These are phyloP conservation scores for Colletotrichum brevisporum DNA, from an alignment of 2,329 filamentous ascomycete genomes.

Conservation along the genomic window DNA sequence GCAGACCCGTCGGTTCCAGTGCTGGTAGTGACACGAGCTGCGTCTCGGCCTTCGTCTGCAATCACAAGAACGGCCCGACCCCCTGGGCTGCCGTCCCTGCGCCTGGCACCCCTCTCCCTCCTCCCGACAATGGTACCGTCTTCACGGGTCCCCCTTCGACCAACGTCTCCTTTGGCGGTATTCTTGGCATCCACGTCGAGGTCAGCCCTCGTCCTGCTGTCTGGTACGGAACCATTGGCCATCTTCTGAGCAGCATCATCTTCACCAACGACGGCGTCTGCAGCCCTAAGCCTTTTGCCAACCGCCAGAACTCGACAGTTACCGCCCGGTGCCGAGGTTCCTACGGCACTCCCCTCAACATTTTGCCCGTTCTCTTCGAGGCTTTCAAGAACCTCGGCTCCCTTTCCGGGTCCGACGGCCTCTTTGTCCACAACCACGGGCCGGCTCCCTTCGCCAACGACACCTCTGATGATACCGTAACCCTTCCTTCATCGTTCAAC, in stretches of 20 bases:
- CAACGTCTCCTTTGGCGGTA: slow-evolving; percentile 13
- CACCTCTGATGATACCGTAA: slow-evolving; percentile 38
- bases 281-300: slow-evolving; percentile 33
- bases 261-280: slow-evolving; percentile 31
- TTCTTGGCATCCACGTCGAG: slow-evolving; percentile 20
- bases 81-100: slow-evolving; percentile 19
- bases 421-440: slow-evolving; percentile 26
- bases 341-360: slow-evolving; percentile 31
- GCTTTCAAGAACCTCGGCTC: slow-evolving; percentile 40
- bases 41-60: slow-evolving; percentile 59
- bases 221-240: slow-evolving; percentile 34
- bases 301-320: slow-evolving; percentile 36
- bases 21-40: slow-evolving; percentile 56
- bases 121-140: slow-evolving; percentile 14
- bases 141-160: neutral
- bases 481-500: slow-evolving; percentile 30
- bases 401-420: slow-evolving; percentile 20
- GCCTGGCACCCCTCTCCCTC: neutral
- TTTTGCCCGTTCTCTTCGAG: slow-evolving; percentile 35
- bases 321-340: slow-evolving; percentile 33
- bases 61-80: slow-evolving; percentile 46
- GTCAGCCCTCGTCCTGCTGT: slow-evolving; percentile 32
- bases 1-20: slow-evolving; percentile 54
- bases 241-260: slow-evolving; percentile 37
- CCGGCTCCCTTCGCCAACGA: slow-evolving; percentile 34